Evolutionary conservation across 2,329 filamentous ascomycete species (phyloP), one percentile per base, ranked within the genome.

Genomic region (Plectosphaerella plurivora): DNA sequence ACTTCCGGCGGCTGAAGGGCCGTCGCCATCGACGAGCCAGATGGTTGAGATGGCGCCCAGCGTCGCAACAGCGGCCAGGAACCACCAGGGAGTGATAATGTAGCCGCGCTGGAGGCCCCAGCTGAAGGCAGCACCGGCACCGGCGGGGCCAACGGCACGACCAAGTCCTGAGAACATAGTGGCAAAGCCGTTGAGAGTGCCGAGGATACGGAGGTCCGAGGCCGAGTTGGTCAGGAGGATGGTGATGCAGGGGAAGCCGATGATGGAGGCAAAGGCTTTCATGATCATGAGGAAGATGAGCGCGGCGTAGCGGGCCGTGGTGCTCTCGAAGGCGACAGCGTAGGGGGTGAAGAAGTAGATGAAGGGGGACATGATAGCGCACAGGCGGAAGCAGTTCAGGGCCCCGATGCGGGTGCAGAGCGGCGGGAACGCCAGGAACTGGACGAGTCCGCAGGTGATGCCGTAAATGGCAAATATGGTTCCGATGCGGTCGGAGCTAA

Each of bases 141-240:
- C 68, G 0, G 89, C 88, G 0, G 94, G 93, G 0, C 94, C 94
- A 1, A 80, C 63, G 1, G 91, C 92, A 47, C 92, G 77, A 2
- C 92, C 93, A 5, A 97, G 68, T 1, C 89, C 91, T 57, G 86
- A 87, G 35, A 92, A 83, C 52, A 87, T 88, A 0, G 92, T 96
- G 0, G 91, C 92, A 55, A 96, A 84, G 3, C 93, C 94, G 63
- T 97, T 97, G 51, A 97, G 88, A 1, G 89, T 92, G 3, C 94
- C 94, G 2, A 97, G 83, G 1, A 95, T 88, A 48, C 89, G 81
- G 52, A 88, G 87, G 8, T 87, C 92, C 0, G 91, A 90, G 0
- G 92, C 89, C 15, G 91, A 87, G 68, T 97, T 96, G 54, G 91
- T 89, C 28, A 97, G 79, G 47, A 97, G 76, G 60, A 97, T 97